phyloP scores from a whole-genome alignment of 768 basidiomycete genomes.

The Thelephora ganbajun region DNA sequence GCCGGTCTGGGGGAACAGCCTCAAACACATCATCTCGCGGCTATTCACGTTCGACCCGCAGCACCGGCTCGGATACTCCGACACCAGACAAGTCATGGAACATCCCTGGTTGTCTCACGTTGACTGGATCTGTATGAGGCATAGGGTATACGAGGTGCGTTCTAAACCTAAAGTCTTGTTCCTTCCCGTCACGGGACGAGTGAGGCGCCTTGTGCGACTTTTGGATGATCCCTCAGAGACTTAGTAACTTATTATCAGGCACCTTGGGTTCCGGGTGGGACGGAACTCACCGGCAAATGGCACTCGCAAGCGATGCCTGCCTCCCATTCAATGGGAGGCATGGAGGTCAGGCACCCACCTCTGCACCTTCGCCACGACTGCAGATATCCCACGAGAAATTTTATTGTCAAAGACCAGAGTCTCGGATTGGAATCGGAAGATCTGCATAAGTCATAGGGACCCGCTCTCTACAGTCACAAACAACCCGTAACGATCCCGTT shows the following conservation, averaged over 20 bases:
- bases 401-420: too few species aligned
- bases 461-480: too few species aligned
- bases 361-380: not conserved
- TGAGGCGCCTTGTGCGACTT: too few species aligned
- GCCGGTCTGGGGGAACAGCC: constrained; percentile 21
- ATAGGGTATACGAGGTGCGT: constrained; percentile 31
- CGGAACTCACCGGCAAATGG: constrained; percentile 20
- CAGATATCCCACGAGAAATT: too few species aligned
- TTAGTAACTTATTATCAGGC: constrained; percentile 19
- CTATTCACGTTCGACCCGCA: constrained; percentile 25
- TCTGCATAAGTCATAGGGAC: too few species aligned
- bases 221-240: not conserved
- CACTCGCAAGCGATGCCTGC: constrained; percentile 24
- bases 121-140: constrained; percentile 32
- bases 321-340: constrained; percentile 3
- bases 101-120: constrained; percentile 34
- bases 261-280: constrained; percentile 24
- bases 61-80: constrained; percentile 25
- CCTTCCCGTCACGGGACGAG: too few species aligned
- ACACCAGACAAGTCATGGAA: constrained; percentile 19
- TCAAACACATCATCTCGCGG: constrained; percentile 27
- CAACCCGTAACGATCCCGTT: too few species aligned
- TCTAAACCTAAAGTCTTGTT: not conserved
- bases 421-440: too few species aligned
- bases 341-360: not conserved